Evolutionary conservation across 2,329 filamentous ascomycete species (phyloP).

Genomic region (Botrytis paeoniae): DNA sequence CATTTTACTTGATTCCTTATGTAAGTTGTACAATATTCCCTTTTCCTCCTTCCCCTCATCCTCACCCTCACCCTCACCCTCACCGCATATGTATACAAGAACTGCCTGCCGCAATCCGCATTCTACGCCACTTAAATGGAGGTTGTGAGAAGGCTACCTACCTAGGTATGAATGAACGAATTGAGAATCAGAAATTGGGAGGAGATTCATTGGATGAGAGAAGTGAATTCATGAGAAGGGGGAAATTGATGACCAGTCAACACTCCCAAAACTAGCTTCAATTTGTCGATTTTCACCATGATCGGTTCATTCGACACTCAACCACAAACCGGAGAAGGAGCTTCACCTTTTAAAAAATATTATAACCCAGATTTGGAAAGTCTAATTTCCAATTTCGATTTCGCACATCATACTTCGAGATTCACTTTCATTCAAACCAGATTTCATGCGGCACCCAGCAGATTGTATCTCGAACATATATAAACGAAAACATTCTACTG

Average conservation of each 20-base stretch:
- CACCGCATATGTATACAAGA: slow-evolving; percentile 7
- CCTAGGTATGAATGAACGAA: not conserved
- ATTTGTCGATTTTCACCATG: not conserved
- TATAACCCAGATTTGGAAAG: not conserved
- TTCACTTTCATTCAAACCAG: not conserved
- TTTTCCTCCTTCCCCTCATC: not conserved
- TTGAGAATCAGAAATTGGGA: not conserved
- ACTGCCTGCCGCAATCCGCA: slow-evolving; percentile 15
- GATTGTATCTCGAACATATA: not conserved
- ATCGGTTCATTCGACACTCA: not conserved
- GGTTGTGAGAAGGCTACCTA: not conserved
- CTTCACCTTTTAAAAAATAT: not conserved
- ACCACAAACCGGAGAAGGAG: not conserved
- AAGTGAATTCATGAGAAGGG: not conserved
- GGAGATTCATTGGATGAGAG: not conserved
- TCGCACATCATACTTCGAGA: not conserved
- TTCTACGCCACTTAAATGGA: not conserved
- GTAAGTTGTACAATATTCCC: slow-evolving; percentile 14
- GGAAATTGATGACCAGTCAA: not conserved
- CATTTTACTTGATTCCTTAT: not conserved
- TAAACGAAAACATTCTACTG: not conserved
- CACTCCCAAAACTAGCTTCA: not conserved
- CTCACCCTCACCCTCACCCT: not conserved
- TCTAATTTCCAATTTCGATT: not conserved
- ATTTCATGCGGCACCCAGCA: not conserved